These are phyloP conservation scores for Zoysia japonica DNA, from an alignment of 176 grass and related monocot genomes.

Conservation along the genomic window DNA sequence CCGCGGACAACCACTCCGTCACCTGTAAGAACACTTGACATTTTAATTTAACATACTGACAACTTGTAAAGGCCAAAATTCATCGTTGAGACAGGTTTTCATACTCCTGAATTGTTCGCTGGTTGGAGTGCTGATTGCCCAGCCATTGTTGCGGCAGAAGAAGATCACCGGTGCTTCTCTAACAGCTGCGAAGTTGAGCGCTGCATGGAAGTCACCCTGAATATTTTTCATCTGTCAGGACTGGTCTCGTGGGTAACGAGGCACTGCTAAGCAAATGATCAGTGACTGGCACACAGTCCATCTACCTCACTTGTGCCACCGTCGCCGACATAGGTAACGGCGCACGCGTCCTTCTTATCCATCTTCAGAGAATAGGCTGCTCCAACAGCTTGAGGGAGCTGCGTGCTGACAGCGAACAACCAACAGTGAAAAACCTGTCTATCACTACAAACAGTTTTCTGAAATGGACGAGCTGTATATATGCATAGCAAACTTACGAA, in stretches of 20 bases:
- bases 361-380: constrained; percentile 96
- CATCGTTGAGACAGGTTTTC: constrained; percentile 8
- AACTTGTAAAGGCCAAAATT: constrained; percentile 4
- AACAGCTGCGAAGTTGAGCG: constrained; percentile 89
- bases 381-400: constrained; percentile 93
- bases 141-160: constrained; percentile 99
- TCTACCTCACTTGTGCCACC: constrained; percentile 92
- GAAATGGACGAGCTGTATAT: constrained; percentile 11
- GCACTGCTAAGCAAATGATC: background rate
- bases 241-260: background rate
- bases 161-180: constrained; percentile 83
- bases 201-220: constrained; percentile 96
- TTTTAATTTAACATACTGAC: constrained; percentile 14
- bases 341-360: constrained; percentile 81
- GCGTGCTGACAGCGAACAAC: constrained; percentile 56
- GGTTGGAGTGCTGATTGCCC: constrained; percentile 96
- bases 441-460: constrained; percentile 10
- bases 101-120: constrained; percentile 93
- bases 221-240: constrained; percentile 39
- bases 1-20: constrained; percentile 80
- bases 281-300: background rate
- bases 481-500: constrained; percentile 50
- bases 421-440: constrained; percentile 23
- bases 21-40: constrained; percentile 55
- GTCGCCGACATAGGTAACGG: constrained; percentile 85